Conservation (phyloP, 2,329 filamentous ascomycete genomes). For the Sclerotinia glacialis region DNA sequence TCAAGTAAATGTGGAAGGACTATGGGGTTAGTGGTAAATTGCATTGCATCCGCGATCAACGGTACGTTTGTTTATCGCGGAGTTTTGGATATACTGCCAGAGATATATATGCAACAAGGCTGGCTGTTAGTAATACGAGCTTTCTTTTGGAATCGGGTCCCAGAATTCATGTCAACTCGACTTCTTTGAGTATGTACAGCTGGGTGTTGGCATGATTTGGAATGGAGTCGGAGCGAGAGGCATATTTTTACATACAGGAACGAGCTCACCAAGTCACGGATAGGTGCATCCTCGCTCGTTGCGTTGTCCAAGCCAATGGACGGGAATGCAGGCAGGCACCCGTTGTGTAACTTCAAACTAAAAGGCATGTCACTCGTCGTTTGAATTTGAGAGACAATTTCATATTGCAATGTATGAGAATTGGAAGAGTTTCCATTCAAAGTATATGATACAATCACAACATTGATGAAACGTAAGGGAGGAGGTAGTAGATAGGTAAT, state of each 20-base stretch:
- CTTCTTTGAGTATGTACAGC: neutral
- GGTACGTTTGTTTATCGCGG: neutral
- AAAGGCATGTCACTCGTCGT: neutral
- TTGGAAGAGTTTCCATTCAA: neutral
- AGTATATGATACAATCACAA: neutral
- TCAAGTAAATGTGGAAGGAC: neutral
- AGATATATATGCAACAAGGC: constrained; percentile 5
- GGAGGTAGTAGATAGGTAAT: neutral
- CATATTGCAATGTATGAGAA: neutral
- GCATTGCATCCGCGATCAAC: constrained; percentile 3
- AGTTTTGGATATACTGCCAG: neutral
- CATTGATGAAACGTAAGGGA: constrained; percentile 8
- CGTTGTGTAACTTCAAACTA: neutral
- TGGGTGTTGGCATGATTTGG: neutral
- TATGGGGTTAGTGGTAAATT: neutral
- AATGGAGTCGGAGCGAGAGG: neutral
- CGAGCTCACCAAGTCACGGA: constrained; percentile 17
- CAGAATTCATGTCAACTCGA: neutral
- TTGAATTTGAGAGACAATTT: constrained; percentile 10
- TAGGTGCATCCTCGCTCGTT: neutral
- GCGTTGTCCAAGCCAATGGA: constrained; percentile 5
- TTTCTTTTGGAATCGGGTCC: neutral
- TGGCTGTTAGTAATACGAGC: constrained; percentile 3
- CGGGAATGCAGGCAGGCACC: constrained; percentile 17
- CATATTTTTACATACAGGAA: constrained; percentile 9